Conservation (phyloP, 768 basidiomycete species). For the Megacollybia marginata region DNA sequence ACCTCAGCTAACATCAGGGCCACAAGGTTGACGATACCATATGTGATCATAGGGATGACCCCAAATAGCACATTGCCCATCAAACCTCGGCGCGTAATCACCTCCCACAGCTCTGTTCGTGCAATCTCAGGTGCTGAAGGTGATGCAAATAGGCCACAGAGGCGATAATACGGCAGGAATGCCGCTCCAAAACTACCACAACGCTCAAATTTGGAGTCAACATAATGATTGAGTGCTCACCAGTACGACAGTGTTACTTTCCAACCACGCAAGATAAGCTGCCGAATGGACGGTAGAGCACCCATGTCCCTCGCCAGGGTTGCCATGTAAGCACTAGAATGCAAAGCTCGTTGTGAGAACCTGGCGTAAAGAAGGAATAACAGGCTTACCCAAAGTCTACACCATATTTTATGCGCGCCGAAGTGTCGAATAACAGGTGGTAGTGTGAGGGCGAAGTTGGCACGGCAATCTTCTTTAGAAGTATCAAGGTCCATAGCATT, state of each 20-base stretch:
- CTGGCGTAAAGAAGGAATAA: no score
- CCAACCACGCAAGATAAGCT: slow-evolving; percentile 42
- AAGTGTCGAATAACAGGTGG: slow-evolving; percentile 43
- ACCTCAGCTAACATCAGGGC: no score
- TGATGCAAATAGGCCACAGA: slow-evolving; percentile 44
- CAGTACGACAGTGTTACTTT: slow-evolving; percentile 48
- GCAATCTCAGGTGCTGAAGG: slow-evolving; percentile 32
- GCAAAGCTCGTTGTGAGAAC: no score
- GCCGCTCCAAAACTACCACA: slow-evolving; percentile 45
- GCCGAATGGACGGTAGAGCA: slow-evolving; percentile 39
- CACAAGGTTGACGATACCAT: slow-evolving; percentile 7
- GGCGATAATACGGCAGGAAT: slow-evolving; percentile 52
- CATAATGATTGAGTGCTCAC: slow-evolving; percentile 20
- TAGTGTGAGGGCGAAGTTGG: slow-evolving; percentile 43
- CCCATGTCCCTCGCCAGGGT: slow-evolving; percentile 52
- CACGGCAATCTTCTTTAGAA: slow-evolving; percentile 30
- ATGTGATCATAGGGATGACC: slow-evolving; percentile 42
- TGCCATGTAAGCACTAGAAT: slow-evolving; percentile 49
- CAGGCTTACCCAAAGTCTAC: slow-evolving; percentile 21
- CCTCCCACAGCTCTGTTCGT: slow-evolving; percentile 54
- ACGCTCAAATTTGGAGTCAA: not conserved
- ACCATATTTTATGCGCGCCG: slow-evolving; percentile 50
- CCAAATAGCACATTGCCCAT: slow-evolving; percentile 55
- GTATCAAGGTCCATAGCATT: slow-evolving; percentile 48
- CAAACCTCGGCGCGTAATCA: slow-evolving; percentile 44